Evolutionary conservation across 305 asterid species (phyloP), one percentile per base, ranked within the genome.

Genomic region (Euphrasia arctica): DNA sequence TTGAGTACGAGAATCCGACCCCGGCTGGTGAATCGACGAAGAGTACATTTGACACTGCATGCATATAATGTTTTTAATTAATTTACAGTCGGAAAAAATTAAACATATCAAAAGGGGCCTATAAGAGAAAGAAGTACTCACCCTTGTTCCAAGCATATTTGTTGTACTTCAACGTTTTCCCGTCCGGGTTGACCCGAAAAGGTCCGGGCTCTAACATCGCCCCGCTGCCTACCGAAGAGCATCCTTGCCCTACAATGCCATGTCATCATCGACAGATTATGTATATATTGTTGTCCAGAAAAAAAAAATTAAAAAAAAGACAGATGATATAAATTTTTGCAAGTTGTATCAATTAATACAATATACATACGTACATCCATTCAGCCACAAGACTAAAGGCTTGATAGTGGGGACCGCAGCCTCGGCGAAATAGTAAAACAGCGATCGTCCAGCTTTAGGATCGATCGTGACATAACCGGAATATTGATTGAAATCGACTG

Each of bases 311-410:
- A 18, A 18, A 18, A 25, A 25, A 25, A 25, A 25, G 27, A 25
- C 27, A 25, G 27, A 25, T 25, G 27, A 25, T 25, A 25, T 25
- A 25, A 25, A 25, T 25, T 25, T 25, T 25, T 25, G 27, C 27
- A 25, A 25, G 27, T 25, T 25, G 27, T 25, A 25, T 25, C 27
- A 25, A 25, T 25, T 25, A 25, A 25, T 25, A 25, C 27, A 25
- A 25, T 25, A 25, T 25, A 25, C n/a, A 43, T 1, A 12, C 41
- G 10, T 41, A 5, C 95, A 92, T 85, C 95, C 95, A 79, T 83
- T 87, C 18, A 83, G 90, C 95, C 95, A 87, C 56, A 87, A 90
- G 69, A 85, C 78, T 65, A 87, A 67, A 66, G 95, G 90, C 71
- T 87, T 85, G 48, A 85, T 75, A 58, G 86, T 65, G 60, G 92